Percentiles rank a stretch among this genome's conserved stretches.
Conservation (phyloP, 257 asterid species). For the Lycium ferocissimum region DNA sequence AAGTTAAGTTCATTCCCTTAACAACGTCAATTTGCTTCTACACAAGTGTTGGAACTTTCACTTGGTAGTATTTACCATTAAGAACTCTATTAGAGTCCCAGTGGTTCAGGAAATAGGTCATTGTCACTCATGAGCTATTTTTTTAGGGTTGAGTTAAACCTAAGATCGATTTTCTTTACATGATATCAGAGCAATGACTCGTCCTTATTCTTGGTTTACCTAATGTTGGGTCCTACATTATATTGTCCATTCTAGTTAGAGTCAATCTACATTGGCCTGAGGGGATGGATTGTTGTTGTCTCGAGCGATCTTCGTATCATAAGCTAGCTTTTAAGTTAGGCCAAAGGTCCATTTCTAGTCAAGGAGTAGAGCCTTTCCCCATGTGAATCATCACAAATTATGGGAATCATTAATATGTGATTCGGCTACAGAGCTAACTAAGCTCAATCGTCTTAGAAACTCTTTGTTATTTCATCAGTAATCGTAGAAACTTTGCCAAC, state of each 20-base stretch:
- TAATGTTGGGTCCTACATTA: not conserved
- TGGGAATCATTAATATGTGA: not conserved
- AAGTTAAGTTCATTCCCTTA: not conserved
- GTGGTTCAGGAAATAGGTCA: not conserved
- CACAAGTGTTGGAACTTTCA: not conserved
- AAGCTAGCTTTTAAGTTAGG: not conserved
- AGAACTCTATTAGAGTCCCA: not conserved
- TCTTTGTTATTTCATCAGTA: not conserved
- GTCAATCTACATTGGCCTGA: not conserved
- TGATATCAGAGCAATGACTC: not conserved
- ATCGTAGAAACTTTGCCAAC: not conserved
- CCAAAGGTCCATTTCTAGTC: not conserved
- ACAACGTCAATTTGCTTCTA: not conserved
- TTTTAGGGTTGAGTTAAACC: not conserved
- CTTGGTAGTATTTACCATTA: constrained; percentile 5
- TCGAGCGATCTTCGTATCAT: not conserved
- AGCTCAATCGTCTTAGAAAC: not conserved
- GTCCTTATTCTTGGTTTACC: not conserved
- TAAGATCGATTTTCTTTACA: not conserved
- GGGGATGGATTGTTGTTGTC: not conserved
- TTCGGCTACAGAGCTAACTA: not conserved
- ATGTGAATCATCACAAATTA: not conserved
- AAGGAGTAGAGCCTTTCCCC: not conserved
- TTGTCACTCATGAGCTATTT: not conserved
- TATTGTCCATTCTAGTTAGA: too few species aligned